phyloP scores from a whole-genome alignment of 1,284 basidiomycete genomes.

The Chiua sp. region DNA sequence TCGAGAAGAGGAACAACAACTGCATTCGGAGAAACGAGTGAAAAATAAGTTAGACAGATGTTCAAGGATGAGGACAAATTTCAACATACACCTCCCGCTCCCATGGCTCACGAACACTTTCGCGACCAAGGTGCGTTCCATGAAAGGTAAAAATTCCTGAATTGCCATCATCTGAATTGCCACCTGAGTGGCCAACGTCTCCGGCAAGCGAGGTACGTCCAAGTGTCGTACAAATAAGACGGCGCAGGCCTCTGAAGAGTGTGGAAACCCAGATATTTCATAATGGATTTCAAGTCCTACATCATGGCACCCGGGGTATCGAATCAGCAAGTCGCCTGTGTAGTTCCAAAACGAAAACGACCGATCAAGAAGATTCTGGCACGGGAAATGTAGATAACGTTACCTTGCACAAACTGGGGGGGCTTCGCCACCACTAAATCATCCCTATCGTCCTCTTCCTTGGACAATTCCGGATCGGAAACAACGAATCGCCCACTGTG shows the following conservation, averaged over 20 bases:
- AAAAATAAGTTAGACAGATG: conserved; percentile 3
- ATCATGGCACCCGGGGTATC: conserved; percentile 11
- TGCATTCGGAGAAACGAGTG: background rate
- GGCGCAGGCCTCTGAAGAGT: conserved; percentile 44
- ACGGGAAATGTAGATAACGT: conserved; percentile 2
- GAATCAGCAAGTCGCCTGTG: conserved; percentile 20
- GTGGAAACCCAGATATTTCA: conserved; percentile 51
- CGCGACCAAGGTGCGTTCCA: conserved; percentile 25
- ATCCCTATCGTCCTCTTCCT: conserved; percentile 46
- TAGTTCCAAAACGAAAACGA: background rate
- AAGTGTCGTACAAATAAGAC: conserved; percentile 50
- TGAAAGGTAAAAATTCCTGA: conserved; percentile 21
- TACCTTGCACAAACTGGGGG: conserved; percentile 50
- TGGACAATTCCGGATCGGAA: conserved; percentile 32
- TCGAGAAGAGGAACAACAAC: conserved; percentile 23
- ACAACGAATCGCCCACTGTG: conserved; percentile 66
- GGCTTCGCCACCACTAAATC: conserved; percentile 35
- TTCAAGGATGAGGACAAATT: background rate
- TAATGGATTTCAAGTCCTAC: conserved; percentile 42
- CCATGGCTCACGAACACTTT: conserved; percentile 30
- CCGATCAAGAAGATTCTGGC: background rate
- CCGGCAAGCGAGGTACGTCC: background rate
- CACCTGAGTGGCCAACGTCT: conserved; percentile 14
- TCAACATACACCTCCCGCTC: conserved; percentile 21
- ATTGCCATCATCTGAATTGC: conserved; percentile 32